A percentile compares a stretch with the other conserved stretches of the same genome.
These are phyloP conservation scores for Sporothrix euskadiensis DNA, from an alignment of 2,329 filamentous ascomycete genomes.

Conservation along the genomic window DNA sequence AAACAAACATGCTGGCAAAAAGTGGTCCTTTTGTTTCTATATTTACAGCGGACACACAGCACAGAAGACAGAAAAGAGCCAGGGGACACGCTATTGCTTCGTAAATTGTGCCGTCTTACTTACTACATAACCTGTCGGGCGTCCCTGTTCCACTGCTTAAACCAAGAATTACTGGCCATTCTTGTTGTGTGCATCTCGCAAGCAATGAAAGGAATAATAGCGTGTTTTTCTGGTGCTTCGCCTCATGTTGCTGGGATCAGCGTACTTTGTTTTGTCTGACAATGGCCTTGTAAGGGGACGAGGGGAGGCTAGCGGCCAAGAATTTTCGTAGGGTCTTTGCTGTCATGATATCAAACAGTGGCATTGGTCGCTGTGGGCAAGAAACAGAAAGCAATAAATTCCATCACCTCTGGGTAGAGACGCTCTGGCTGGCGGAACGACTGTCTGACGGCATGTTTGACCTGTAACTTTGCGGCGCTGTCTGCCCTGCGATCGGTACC, in stretches of 20 bases:
- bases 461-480: background rate
- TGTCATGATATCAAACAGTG: background rate
- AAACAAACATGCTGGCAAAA: background rate
- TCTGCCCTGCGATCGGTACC: constrained; percentile 5
- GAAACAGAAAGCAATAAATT: background rate
- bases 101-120: constrained; percentile 13
- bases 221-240: background rate
- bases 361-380: background rate
- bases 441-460: background rate
- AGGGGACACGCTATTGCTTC: background rate
- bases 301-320: background rate
- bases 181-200: background rate
- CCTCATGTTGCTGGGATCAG: constrained; percentile 7
- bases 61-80: background rate
- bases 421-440: background rate
- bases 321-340: background rate
- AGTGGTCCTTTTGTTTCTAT: constrained; percentile 13
- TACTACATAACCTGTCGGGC: background rate
- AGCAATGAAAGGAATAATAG: background rate
- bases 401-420: background rate
- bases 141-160: background rate
- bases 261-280: background rate
- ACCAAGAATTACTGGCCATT: background rate
- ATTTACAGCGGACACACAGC: background rate
- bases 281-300: background rate